Percentiles rank a stretch among this genome's conserved stretches.
phyloP scores from a whole-genome alignment of 2,329 filamentous ascomycete genomes.

The Epichloe brachyelytri region DNA sequence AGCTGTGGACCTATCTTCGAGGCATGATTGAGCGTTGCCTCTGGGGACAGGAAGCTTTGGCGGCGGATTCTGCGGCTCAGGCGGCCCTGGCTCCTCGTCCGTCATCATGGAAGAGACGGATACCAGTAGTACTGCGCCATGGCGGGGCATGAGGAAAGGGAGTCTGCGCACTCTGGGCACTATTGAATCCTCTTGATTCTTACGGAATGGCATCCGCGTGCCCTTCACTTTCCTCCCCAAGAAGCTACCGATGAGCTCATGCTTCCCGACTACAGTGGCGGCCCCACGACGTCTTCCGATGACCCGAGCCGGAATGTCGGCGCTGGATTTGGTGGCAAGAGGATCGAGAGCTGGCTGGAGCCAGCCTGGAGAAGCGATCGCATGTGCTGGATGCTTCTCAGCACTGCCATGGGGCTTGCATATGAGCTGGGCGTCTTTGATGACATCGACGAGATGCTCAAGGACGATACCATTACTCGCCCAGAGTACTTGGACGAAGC shows the following conservation, averaged over 20 bases:
- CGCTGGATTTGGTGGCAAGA: slow-evolving; percentile 61
- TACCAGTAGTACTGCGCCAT: slow-evolving; percentile 55
- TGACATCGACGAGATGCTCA: slow-evolving; percentile 60
- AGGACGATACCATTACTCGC: slow-evolving; percentile 43
- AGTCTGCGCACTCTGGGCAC: slow-evolving; percentile 84
- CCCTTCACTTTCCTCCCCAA: slow-evolving; percentile 82
- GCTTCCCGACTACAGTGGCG: slow-evolving; percentile 45
- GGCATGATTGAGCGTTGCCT: slow-evolving; percentile 92
- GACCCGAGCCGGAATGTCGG: slow-evolving; percentile 20
- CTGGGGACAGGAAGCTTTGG: slow-evolving; percentile 92
- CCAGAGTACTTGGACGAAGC: slow-evolving; percentile 61
- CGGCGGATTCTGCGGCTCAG: slow-evolving; percentile 69
- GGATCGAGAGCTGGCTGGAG: slow-evolving; percentile 92
- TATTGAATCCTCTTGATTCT: slow-evolving; percentile 89
- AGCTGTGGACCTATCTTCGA: slow-evolving; percentile 86
- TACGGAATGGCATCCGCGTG: slow-evolving; percentile 93
- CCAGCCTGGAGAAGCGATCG: slow-evolving; percentile 89
- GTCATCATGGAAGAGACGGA: slow-evolving; percentile 38
- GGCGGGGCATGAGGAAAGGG: slow-evolving; percentile 58
- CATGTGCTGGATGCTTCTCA: slow-evolving; percentile 97
- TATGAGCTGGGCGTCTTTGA: slow-evolving; percentile 96
- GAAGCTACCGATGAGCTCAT: slow-evolving; percentile 60
- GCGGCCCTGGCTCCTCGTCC: slow-evolving; percentile 30
- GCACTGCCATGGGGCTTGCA: slow-evolving; percentile 76
- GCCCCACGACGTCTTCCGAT: slow-evolving; percentile 25